These are phyloP conservation scores for Zoysia matrella DNA, from an alignment of 202 grass and related monocot genomes.

Conservation along the genomic window DNA sequence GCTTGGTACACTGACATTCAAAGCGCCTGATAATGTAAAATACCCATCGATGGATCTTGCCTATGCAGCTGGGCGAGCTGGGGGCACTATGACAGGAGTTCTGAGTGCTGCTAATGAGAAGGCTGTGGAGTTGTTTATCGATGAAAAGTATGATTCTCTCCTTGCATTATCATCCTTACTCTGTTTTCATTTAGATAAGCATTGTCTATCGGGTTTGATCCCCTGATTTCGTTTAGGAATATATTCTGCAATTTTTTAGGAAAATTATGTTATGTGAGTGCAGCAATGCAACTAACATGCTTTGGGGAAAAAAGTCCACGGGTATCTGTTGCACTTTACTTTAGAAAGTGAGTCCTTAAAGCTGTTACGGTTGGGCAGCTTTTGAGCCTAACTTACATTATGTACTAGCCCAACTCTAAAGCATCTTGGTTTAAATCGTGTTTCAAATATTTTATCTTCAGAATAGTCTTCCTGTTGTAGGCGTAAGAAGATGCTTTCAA, in stretches of 20 bases:
- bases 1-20: constrained; percentile 85
- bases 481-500: too few relatives aligned
- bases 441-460: too few relatives aligned
- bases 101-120: constrained; percentile 99
- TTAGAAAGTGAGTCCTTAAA: neutral
- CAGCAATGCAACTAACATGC: neutral
- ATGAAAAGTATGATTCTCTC: constrained; percentile 73
- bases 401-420: too few relatives aligned
- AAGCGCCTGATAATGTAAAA: constrained; percentile 88
- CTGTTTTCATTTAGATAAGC: neutral
- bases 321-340: constrained; percentile 9
- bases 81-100: constrained; percentile 98
- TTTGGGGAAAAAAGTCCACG: constrained; percentile 33
- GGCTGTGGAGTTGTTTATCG: constrained; percentile 96
- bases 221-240: constrained; percentile 38
- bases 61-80: constrained; percentile 90
- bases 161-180: constrained; percentile 9
- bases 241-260: constrained; percentile 36
- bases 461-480: too few relatives aligned
- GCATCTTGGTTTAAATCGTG: too few relatives aligned
- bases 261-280: constrained; percentile 23
- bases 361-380: too few relatives aligned
- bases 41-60: constrained; percentile 93
- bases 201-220: constrained; percentile 19
- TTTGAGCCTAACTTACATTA: too few relatives aligned